Conservation (phyloP, 306 rosid species). For the Psophocarpus tetragonolobus region DNA sequence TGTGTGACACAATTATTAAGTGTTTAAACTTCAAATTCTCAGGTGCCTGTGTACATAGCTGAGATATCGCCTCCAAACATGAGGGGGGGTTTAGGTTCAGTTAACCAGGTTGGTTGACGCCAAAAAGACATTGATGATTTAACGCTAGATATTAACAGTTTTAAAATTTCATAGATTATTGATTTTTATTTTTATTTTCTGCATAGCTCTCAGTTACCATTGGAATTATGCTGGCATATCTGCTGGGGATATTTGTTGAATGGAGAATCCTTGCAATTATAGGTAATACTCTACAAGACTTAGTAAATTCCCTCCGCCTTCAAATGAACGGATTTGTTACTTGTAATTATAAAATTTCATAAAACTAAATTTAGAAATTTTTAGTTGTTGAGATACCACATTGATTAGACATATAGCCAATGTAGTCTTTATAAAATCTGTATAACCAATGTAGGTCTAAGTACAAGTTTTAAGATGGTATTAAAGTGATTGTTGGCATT, state of each 20-base stretch:
- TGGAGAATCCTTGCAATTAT: conserved; percentile 96
- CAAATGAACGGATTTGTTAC: conserved; percentile 6
- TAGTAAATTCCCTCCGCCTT: conserved; percentile 2
- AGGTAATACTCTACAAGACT: conserved; percentile 57
- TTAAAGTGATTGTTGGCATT: background rate
- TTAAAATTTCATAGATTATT: background rate
- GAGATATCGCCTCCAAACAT: conserved; percentile 94
- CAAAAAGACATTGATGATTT: conserved; percentile 6
- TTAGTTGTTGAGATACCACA: background rate
- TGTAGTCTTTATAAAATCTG: background rate
- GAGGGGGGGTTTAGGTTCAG: conserved; percentile 80
- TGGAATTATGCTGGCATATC: conserved; percentile 92
- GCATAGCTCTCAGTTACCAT: conserved; percentile 85
- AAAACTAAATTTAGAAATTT: conserved; percentile 2
- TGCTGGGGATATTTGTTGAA: conserved; percentile 85
- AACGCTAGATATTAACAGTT: background rate
- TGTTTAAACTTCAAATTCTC: conserved; percentile 29
- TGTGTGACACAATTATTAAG: conserved; percentile 28
- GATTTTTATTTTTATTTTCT: conserved; percentile 23
- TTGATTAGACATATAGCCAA: background rate
- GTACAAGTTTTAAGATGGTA: background rate
- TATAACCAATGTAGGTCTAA: background rate
- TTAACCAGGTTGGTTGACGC: conserved; percentile 76
- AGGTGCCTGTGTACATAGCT: conserved; percentile 95
- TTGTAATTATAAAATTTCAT: conserved; percentile 19